A percentile compares a stretch with the other conserved stretches of the same genome.
phyloP scores from a whole-genome alignment of 2,329 filamentous ascomycete genomes.

The Colletotrichum spaethianum region DNA sequence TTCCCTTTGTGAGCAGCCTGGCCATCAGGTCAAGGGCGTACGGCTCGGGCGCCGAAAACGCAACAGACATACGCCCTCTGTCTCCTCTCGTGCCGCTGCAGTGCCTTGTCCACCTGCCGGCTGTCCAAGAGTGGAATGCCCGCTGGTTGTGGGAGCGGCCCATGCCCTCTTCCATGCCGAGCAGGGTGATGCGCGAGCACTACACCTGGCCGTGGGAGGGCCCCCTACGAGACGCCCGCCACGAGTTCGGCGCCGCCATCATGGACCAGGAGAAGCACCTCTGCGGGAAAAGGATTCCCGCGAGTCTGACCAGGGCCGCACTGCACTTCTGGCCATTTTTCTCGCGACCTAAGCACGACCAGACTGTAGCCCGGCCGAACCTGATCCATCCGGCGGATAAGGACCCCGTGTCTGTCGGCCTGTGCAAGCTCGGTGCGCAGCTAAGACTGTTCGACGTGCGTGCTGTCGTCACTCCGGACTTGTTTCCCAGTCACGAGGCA shows the following conservation, averaged over 20 bases:
- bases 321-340: conserved; percentile 41
- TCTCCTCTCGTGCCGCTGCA: conserved; percentile 44
- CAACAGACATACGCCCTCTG: conserved; percentile 42
- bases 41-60: conserved; percentile 2
- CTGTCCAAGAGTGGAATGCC: conserved; percentile 38
- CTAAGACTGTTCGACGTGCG: conserved; percentile 43
- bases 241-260: conserved; percentile 45
- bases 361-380: conserved; percentile 41
- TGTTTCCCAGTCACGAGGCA: conserved; percentile 38
- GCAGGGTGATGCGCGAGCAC: conserved; percentile 26
- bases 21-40: conserved; percentile 17
- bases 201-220: conserved; percentile 44
- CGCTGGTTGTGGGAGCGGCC: conserved; percentile 47
- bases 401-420: conserved; percentile 44
- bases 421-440: conserved; percentile 42
- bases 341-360: conserved; percentile 27
- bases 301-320: conserved; percentile 39
- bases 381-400: conserved; percentile 40
- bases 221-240: conserved; percentile 46
- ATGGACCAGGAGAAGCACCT: conserved; percentile 40
- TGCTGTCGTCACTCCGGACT: conserved; percentile 42
- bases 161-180: conserved; percentile 18
- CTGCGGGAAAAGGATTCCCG: conserved; percentile 37
- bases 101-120: conserved; percentile 44
- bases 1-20: conserved; percentile 41